A percentile compares a stretch with the other conserved stretches of the same genome.
Evolutionary conservation across 306 rosid genomes (phyloP).

Genomic region (Citrullus amarus): DNA sequence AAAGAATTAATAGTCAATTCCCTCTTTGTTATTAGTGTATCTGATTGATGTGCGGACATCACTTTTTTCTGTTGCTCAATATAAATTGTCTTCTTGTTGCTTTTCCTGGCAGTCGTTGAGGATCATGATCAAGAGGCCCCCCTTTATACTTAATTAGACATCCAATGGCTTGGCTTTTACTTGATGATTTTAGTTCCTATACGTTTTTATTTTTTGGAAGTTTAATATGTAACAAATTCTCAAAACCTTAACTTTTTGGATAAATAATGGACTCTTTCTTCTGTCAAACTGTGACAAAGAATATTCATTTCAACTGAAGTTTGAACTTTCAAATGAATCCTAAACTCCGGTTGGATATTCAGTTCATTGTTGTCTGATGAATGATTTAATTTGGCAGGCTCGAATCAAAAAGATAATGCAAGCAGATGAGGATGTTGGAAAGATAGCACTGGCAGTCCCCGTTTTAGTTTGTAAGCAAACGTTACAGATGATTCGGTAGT

Average conservation of each 20-base stretch:
- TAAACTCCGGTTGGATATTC: background rate
- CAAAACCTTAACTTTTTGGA: background rate
- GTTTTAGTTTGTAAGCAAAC: conserved; percentile 85
- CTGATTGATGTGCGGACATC: no score
- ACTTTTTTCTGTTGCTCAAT: no score
- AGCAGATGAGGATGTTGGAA: conserved; percentile 96
- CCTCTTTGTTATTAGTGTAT: background rate
- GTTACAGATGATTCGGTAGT: conserved; percentile 6
- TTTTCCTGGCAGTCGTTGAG: background rate
- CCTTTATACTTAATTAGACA: background rate
- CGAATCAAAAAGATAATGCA: conserved; percentile 95
- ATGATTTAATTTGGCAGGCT: conserved; percentile 39
- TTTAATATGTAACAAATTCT: background rate
- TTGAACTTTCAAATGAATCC: background rate
- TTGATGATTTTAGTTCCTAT: background rate
- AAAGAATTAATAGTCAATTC: background rate
- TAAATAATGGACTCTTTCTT: background rate
- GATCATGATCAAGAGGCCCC: background rate
- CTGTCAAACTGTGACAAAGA: background rate
- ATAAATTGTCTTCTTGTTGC: background rate
- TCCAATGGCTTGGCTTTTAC: background rate
- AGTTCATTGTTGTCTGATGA: conserved; percentile 15
- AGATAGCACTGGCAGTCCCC: conserved; percentile 91
- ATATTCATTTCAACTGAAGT: background rate
- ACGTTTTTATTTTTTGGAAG: background rate